phyloP scores from a whole-genome alignment of 352 stramenopile genomes.

The Pythium aristosporum region DNA sequence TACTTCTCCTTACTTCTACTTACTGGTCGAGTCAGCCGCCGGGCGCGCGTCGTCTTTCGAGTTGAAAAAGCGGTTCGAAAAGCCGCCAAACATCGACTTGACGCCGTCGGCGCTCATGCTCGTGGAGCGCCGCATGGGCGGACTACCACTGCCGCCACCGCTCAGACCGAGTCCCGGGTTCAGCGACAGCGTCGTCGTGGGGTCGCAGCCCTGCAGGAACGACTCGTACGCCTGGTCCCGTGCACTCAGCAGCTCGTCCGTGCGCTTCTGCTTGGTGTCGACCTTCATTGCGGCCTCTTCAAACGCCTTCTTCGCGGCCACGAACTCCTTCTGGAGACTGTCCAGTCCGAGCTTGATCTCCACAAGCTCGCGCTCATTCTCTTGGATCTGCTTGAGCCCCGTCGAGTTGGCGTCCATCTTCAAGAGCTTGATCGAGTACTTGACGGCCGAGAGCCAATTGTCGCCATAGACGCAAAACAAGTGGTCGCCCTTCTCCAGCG shows the following conservation, averaged over 20 bases:
- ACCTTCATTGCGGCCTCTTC: conserved; percentile 70
- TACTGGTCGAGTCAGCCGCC: conserved; percentile 46
- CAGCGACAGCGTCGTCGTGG: conserved; percentile 9
- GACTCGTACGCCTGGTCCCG: conserved; percentile 74
- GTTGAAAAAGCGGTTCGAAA: conserved; percentile 69
- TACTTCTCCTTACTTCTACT: not conserved
- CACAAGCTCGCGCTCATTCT: conserved; percentile 72
- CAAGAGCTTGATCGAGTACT: conserved; percentile 87
- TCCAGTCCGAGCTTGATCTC: conserved; percentile 79
- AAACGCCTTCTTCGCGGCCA: conserved; percentile 76
- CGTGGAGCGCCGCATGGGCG: conserved; percentile 33
- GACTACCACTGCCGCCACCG: conserved; percentile 28
- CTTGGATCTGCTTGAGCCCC: conserved; percentile 64
- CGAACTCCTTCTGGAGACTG: conserved; percentile 74
- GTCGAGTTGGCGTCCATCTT: conserved; percentile 65
- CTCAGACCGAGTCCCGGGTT: not conserved
- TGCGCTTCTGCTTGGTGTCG: conserved; percentile 68
- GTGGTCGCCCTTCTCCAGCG: conserved; percentile 77
- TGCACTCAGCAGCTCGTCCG: conserved; percentile 67
- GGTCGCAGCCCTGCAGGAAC: conserved; percentile 67
- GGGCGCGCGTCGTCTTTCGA: conserved; percentile 51
- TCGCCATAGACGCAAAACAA: conserved; percentile 88
- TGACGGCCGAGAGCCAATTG: conserved; percentile 87
- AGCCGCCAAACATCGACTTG: conserved; percentile 55
- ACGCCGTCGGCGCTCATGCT: conserved; percentile 41